These are phyloP conservation scores for Volvox africanus DNA, from an alignment of 139 green algal genomes.

Conservation along the genomic window DNA sequence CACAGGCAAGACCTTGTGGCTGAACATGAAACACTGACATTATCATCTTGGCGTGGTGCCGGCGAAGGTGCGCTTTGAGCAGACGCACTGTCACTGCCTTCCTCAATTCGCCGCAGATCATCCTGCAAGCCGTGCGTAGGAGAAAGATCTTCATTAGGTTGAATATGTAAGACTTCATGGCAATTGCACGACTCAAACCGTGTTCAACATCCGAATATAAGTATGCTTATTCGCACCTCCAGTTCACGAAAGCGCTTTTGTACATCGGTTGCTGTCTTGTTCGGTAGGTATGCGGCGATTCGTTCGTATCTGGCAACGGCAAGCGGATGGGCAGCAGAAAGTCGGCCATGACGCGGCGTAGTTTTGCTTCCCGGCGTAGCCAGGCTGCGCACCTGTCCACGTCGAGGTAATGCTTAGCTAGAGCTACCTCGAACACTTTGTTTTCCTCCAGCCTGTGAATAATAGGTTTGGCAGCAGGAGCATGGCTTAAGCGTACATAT, in stretches of 20 bases:
- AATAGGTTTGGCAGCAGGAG: neutral
- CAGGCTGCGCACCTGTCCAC: constrained; percentile 13
- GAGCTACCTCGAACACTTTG: constrained; percentile 50
- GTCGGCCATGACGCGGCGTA: neutral
- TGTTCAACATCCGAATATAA: neutral
- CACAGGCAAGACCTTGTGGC: neutral
- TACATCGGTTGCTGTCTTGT: constrained; percentile 30
- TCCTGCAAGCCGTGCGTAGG: neutral
- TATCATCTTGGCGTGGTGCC: neutral
- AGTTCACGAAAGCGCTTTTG: constrained; percentile 46
- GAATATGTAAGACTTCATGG: too few relatives aligned
- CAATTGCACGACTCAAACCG: too few relatives aligned
- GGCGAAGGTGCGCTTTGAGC: neutral
- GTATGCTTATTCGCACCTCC: constrained; percentile 21
- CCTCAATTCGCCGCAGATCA: constrained; percentile 38
- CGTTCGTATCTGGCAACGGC: constrained; percentile 27
- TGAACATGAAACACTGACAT: neutral
- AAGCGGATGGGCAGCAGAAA: neutral
- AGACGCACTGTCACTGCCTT: constrained; percentile 1
- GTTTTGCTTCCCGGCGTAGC: neutral
- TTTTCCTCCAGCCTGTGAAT: constrained; percentile 44
- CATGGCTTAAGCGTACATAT: neutral
- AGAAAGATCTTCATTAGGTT: too few relatives aligned
- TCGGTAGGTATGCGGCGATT: constrained; percentile 33
- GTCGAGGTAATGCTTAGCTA: constrained; percentile 45